Evolutionary conservation across 73 alveolate species (phyloP), one percentile per base, ranked within the genome.

Genomic region (Effrenium voratum): DNA sequence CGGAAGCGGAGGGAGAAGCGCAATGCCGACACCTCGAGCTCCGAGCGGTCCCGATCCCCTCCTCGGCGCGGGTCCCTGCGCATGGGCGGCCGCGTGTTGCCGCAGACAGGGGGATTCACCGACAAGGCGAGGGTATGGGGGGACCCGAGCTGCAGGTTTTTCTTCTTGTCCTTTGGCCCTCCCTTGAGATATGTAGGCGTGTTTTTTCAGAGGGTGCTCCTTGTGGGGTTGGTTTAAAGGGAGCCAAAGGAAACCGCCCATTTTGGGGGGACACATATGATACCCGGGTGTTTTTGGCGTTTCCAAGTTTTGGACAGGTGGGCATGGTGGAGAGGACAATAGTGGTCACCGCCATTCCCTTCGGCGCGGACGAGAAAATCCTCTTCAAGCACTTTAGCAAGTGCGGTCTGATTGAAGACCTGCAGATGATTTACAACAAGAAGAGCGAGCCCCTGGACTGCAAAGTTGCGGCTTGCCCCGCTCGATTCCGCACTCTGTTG

Each of bases 41-140:
- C 87, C 38, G 87, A 76, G n/a, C 87, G 87, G 28, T 76, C 87
- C 40, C 59, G 87, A 15, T 76, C 87, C 19, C 87, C 63, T 15
- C 87, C 87, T 13, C 12, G 87, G 38, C 87, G 87, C 34, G 94
- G 79, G 4, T 44, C 95, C 68, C 13, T 46, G 41, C 70, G 95
- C 40, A 59, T 85, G 94, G 94, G 94, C 0, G 94, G 94, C 44
- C 77, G 94, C 8, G 94, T 85, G n/a, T 49, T 85, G 30, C 95
- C 96, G 26, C 96, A 90, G 96, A 90, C 96, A 4, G 96, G 96
- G 6, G 96, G 96, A 70, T 90, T 90, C 96, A 90, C 96, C 47
- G 96, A 90, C 86, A 90, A 90, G 82, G 87, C 63, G 41, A 16
- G 34, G 55, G 40, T 6, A 38, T 5, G 30, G 30, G 19, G 76